A percentile compares a stretch with the other conserved stretches of the same genome.
These are phyloP conservation scores for Steccherinum ochraceum DNA, from an alignment of 768 basidiomycete species.

Conservation along the genomic window DNA sequence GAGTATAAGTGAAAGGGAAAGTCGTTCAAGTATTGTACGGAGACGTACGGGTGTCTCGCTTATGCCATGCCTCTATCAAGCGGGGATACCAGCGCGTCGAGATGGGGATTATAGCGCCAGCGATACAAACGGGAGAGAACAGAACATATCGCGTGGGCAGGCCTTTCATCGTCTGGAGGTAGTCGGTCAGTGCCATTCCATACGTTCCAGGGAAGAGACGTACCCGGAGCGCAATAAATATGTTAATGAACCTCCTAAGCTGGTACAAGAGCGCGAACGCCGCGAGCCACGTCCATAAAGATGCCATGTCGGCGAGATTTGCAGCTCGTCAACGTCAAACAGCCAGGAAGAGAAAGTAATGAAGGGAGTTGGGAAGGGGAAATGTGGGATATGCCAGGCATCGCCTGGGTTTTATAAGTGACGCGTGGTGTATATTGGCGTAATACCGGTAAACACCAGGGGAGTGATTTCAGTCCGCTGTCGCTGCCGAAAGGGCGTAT, in stretches of 20 bases:
- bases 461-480: too few species aligned
- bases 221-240: not conserved
- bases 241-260: not conserved
- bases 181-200: not conserved
- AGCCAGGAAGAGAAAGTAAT: too few species aligned
- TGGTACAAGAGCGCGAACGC: not conserved
- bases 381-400: too few species aligned
- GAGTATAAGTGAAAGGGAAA: not conserved
- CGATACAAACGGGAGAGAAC: not conserved
- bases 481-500: too few species aligned
- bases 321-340: too few species aligned
- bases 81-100: not conserved
- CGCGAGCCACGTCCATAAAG: not conserved
- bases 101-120: not conserved
- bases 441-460: too few species aligned
- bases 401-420: too few species aligned
- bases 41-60: not conserved
- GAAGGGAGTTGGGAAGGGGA: too few species aligned
- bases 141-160: not conserved
- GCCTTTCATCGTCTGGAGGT: not conserved
- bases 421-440: too few species aligned
- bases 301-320: too few species aligned
- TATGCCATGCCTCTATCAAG: not conserved
- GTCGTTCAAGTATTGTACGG: not conserved
- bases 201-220: not conserved